phyloP scores from a whole-genome alignment of 1,284 basidiomycete genomes.

The Papiliotrema terrestris region DNA sequence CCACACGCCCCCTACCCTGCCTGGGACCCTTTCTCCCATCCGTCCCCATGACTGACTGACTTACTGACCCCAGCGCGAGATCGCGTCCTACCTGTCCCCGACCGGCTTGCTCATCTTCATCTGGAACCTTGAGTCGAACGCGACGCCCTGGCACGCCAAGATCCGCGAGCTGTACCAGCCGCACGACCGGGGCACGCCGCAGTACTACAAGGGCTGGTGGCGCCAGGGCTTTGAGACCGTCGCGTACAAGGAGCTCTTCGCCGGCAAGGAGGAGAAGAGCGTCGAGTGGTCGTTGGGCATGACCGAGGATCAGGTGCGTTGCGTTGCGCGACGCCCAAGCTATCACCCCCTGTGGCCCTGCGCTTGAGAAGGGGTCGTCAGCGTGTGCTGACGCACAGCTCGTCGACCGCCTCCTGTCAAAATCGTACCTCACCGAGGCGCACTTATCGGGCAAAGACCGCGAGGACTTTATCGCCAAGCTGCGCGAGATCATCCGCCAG shows the following conservation, averaged over 20 bases:
- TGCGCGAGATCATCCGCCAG: conserved; percentile 22
- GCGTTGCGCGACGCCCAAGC: not conserved
- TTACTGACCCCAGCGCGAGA: conserved; percentile 1
- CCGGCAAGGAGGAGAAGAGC: conserved; percentile 17
- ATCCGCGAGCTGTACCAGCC: conserved; percentile 33
- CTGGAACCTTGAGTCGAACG: conserved; percentile 44
- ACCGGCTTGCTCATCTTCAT: conserved; percentile 42
- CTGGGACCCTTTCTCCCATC: not conserved
- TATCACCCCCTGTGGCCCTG: not conserved
- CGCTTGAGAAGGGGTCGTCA: no score
- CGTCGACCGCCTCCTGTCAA: conserved; percentile 38
- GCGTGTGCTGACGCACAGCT: conserved; percentile 13
- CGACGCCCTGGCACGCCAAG: conserved; percentile 16
- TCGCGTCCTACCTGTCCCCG: conserved; percentile 43
- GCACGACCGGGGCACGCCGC: conserved; percentile 37
- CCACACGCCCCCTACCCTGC: not conserved
- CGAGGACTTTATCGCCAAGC: conserved; percentile 18
- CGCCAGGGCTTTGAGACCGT: conserved; percentile 28
- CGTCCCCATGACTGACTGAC: not conserved
- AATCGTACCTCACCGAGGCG: conserved; percentile 42
- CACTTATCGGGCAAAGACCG: conserved; percentile 30
- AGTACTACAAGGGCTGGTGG: conserved; percentile 43
- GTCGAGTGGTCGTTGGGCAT: conserved; percentile 26
- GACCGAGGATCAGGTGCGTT: conserved; percentile 32
- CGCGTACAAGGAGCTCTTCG: conserved; percentile 34